phyloP scores from a whole-genome alignment of 352 stramenopile genomes.

The Globisporangium ultimum region DNA sequence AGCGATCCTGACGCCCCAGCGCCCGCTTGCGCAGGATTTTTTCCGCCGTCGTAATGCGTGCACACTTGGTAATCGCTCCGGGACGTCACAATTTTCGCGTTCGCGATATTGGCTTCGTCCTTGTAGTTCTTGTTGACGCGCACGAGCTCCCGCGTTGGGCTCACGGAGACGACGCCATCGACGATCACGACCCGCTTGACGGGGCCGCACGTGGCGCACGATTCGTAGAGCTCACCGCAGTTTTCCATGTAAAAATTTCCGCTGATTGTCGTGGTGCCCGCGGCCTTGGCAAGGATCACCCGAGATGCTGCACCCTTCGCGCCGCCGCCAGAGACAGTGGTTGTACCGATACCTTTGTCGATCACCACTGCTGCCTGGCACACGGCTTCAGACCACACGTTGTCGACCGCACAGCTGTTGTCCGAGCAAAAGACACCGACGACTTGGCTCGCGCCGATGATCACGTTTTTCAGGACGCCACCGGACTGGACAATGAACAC shows the following conservation, averaged over 20 bases:
- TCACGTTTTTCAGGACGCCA: constrained; percentile 57
- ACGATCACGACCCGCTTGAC: constrained; percentile 52
- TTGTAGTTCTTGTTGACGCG: constrained; percentile 75
- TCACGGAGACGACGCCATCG: constrained; percentile 45
- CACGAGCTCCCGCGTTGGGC: constrained; percentile 51
- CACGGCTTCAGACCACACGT: constrained; percentile 55
- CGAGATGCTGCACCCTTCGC: constrained; percentile 36
- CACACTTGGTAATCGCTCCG: constrained; percentile 21
- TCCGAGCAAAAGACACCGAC: constrained; percentile 47
- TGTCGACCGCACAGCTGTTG: constrained; percentile 59
- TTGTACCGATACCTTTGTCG: constrained; percentile 50
- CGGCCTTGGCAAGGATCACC: constrained; percentile 43
- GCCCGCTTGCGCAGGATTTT: constrained; percentile 22
- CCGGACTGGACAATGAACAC: constrained; percentile 65
- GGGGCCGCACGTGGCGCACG: constrained; percentile 56
- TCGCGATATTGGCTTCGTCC: constrained; percentile 47
- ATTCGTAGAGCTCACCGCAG: constrained; percentile 49
- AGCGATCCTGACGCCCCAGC: constrained; percentile 21
- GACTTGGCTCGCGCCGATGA: constrained; percentile 44
- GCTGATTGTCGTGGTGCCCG: constrained; percentile 46
- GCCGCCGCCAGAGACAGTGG: constrained; percentile 51
- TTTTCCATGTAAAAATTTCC: constrained; percentile 53
- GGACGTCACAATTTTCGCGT: constrained; percentile 31
- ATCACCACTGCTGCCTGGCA: constrained; percentile 50
- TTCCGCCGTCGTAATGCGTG: constrained; percentile 26